Evolutionary conservation across 1,139 yeast species (phyloP).

Genomic region (Lodderomyces parapsilosis): DNA sequence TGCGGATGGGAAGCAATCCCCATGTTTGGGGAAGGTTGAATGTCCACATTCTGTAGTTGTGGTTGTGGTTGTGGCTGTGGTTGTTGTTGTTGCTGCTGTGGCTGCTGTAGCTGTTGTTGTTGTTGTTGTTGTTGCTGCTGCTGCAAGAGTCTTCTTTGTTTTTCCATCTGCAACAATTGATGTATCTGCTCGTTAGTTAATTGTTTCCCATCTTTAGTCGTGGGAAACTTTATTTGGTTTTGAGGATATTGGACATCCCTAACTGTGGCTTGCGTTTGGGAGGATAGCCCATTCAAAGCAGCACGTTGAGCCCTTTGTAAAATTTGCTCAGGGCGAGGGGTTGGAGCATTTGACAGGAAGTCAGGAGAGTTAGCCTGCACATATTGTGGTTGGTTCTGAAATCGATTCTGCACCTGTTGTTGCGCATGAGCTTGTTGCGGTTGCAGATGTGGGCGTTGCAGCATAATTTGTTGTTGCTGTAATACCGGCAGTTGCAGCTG

Average conservation of each 20-base stretch:
- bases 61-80: no score
- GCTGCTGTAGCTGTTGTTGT: slow-evolving; percentile 13
- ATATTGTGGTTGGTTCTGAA: slow-evolving; percentile 4
- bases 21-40: not conserved
- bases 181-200: slow-evolving; percentile 57
- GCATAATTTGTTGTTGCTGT: slow-evolving; percentile 2
- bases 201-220: slow-evolving; percentile 53
- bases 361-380: not conserved
- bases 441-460: slow-evolving; percentile 1
- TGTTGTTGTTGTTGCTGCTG: slow-evolving; percentile 28
- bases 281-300: slow-evolving; percentile 2
- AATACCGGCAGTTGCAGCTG: slow-evolving; percentile 1
- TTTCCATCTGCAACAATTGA: slow-evolving; percentile 50
- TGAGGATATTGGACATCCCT: slow-evolving; percentile 1
- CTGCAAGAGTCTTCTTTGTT: slow-evolving; percentile 51
- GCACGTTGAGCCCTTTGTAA: slow-evolving; percentile 4
- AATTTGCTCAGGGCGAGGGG: slow-evolving; percentile 3
- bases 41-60: slow-evolving; percentile 5
- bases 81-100: no score
- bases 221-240: slow-evolving; percentile 30
- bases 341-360: not conserved
- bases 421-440: slow-evolving; percentile 1
- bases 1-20: not conserved
- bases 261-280: slow-evolving; percentile 3
- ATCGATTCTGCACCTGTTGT: slow-evolving; percentile 5